Conservation (phyloP, 2,329 filamentous ascomycete species). For the Rutstroemia sydowiana region DNA sequence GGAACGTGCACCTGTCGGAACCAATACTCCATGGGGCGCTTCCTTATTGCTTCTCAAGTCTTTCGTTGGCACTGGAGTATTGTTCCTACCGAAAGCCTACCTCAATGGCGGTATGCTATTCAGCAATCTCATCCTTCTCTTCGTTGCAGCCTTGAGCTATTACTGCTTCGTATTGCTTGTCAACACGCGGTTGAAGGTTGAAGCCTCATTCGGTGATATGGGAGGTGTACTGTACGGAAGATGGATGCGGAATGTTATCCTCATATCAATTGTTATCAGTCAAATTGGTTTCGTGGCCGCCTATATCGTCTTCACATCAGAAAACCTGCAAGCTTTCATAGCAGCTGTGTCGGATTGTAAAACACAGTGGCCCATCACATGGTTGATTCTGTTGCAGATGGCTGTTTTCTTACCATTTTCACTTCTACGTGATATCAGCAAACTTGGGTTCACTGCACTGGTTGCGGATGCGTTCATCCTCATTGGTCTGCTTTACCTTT, state of each 20-base stretch:
- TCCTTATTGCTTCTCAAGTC: conserved; percentile 87
- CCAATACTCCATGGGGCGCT: conserved; percentile 71
- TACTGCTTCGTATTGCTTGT: conserved; percentile 96
- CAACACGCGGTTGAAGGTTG: conserved; percentile 73
- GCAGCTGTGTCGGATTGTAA: conserved; percentile 84
- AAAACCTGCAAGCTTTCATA: conserved; percentile 93
- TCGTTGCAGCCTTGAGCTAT: conserved; percentile 80
- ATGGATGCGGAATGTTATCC: conserved; percentile 81
- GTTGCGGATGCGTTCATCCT: conserved; percentile 93
- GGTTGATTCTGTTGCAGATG: conserved; percentile 90
- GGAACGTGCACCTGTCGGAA: conserved; percentile 64
- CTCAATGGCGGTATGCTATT: conserved; percentile 97
- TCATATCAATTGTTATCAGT: conserved; percentile 87
- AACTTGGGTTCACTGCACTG: conserved; percentile 90
- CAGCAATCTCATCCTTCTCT: conserved; percentile 82
- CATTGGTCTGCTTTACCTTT: conserved; percentile 83
- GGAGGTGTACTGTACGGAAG: conserved; percentile 85
- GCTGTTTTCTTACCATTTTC: conserved; percentile 91
- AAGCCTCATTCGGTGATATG: conserved; percentile 97
- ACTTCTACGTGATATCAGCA: conserved; percentile 90
- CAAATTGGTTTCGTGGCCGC: conserved; percentile 93
- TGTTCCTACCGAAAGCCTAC: conserved; percentile 88
- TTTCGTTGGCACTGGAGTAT: conserved; percentile 91
- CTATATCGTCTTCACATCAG: conserved; percentile 93
- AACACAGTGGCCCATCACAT: conserved; percentile 77